Evolutionary conservation across 2,329 filamentous ascomycete species (phyloP).

Genomic region (Colletotrichum liriopes): DNA sequence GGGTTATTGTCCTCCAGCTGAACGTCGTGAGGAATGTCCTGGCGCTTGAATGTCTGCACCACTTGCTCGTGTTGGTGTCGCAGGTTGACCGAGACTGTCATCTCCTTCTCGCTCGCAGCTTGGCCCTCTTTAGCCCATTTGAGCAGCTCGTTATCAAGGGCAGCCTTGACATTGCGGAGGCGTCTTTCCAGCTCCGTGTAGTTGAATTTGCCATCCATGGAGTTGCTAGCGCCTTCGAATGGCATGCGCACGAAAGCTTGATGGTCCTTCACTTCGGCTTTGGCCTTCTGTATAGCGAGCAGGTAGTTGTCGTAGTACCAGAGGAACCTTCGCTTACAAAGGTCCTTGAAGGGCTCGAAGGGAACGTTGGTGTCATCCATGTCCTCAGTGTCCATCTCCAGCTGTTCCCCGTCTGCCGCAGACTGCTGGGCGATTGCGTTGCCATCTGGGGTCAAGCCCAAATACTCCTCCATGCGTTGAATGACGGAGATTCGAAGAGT

Average conservation of each 20-base stretch:
- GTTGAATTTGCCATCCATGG: slow-evolving; percentile 89
- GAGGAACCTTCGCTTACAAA: slow-evolving; percentile 91
- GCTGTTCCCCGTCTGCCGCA: slow-evolving; percentile 54
- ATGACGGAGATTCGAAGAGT: slow-evolving; percentile 89
- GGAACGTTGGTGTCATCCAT: slow-evolving; percentile 69
- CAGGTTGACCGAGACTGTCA: slow-evolving; percentile 85
- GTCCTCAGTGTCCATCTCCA: slow-evolving; percentile 65
- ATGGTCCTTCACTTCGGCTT: slow-evolving; percentile 74
- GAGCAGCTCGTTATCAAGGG: slow-evolving; percentile 79
- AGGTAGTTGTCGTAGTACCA: slow-evolving; percentile 97
- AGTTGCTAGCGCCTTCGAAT: slow-evolving; percentile 84
- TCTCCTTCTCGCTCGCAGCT: slow-evolving; percentile 74
- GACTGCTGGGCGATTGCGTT: slow-evolving; percentile 54
- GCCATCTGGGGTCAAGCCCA: slow-evolving; percentile 74
- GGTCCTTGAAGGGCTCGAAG: slow-evolving; percentile 90
- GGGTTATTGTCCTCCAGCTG: slow-evolving; percentile 86
- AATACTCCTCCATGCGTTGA: slow-evolving; percentile 84
- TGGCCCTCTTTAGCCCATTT: slow-evolving; percentile 81
- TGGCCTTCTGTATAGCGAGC: slow-evolving; percentile 76
- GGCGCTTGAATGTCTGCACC: slow-evolving; percentile 79
- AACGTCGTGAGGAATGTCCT: slow-evolving; percentile 81
- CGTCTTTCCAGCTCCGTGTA: slow-evolving; percentile 82
- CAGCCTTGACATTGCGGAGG: slow-evolving; percentile 77
- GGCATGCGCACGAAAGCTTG: slow-evolving; percentile 84
- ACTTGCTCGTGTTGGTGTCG: slow-evolving; percentile 89